Evolutionary conservation across 2,329 filamentous ascomycete genomes (phyloP), one percentile per base, ranked within the genome.

Genomic region (Leptosphaerulina australis): DNA sequence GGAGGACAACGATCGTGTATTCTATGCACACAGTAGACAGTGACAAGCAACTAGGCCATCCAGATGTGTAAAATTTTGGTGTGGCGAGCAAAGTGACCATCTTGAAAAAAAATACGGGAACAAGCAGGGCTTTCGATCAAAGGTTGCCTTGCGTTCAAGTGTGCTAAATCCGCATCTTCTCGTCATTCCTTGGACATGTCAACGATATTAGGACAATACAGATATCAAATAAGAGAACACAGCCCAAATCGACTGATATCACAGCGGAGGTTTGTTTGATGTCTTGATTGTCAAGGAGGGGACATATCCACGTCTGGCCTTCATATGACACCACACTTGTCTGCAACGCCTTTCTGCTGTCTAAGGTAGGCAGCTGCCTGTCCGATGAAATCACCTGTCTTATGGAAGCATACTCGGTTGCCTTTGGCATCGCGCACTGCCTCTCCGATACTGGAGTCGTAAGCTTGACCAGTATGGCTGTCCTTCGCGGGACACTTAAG

Each of bases 321-420:
- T 45, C 44, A 68, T 60, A 65, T 65, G n/a, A 61, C 28, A 18
- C 35, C 14, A 40, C 64, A 66, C 11, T 56, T 55, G 8, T 56
- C 57, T 7, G 61, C 55, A 18, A 59, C 56, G 21, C 64, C 64
- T 37, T 40, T 54, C 31, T 66, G 66, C 50, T 61, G 41, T 5
- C 64, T 49, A 21, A 72, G 37, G 54, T 70, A 45, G 25, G 45
- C 46, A 17, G 69, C 67, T 14, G 69, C 69, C 57, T 72, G 70
- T 31, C 60, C 55, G 21, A 72, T 66, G 35, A 70, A 71, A 37
- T 72, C 68, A 8, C 69, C 68, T 3, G 64, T 66, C 24, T 69
- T 71, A 39, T 70, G 69, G 34, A 70, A 72, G 44, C 67, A 72
- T 1, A 71, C 66, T 17, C 58, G 53, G 35, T 71, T 72, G 2